These are phyloP conservation scores for Zasmidium angulare DNA, from an alignment of 2,329 filamentous ascomycete genomes.

Conservation along the genomic window DNA sequence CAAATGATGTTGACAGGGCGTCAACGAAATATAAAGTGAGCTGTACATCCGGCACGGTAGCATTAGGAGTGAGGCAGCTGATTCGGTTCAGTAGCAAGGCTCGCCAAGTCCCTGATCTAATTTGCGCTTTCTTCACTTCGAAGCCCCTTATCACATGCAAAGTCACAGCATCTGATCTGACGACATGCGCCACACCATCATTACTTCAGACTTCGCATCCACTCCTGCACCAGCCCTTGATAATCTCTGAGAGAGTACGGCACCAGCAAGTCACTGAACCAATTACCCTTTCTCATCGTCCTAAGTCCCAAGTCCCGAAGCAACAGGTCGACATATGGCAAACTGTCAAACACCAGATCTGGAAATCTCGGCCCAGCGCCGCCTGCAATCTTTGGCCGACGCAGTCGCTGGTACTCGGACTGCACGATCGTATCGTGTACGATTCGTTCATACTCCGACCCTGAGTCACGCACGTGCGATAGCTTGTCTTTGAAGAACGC, in stretches of 20 bases:
- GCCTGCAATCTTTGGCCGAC: conserved; percentile 3
- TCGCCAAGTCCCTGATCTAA: neutral
- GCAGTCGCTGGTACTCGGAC: conserved; percentile 3
- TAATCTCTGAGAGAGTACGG: conserved; percentile 10
- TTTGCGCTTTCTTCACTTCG: neutral
- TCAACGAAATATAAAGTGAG: too few relatives aligned
- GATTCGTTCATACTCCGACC: neutral
- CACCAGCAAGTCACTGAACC: neutral
- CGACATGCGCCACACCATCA: neutral
- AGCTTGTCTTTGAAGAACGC: conserved; percentile 7
- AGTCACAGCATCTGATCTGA: neutral
- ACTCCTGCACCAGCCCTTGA: conserved; percentile 8
- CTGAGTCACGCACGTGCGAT: neutral
- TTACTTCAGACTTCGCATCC: neutral
- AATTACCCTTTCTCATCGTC: conserved; percentile 6
- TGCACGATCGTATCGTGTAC: conserved; percentile 1
- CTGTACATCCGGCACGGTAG: too few relatives aligned
- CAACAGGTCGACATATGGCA: conserved; percentile 10
- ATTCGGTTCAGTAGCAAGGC: too few relatives aligned
- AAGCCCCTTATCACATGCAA: neutral
- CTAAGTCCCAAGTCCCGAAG: conserved; percentile 9
- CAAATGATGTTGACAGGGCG: too few relatives aligned
- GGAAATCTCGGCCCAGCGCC: conserved; percentile 5
- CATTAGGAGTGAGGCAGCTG: too few relatives aligned
- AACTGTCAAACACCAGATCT: conserved; percentile 13